Evolutionary conservation across 352 stramenopile species (phyloP).

Genomic region (Phytophthora europaea): DNA sequence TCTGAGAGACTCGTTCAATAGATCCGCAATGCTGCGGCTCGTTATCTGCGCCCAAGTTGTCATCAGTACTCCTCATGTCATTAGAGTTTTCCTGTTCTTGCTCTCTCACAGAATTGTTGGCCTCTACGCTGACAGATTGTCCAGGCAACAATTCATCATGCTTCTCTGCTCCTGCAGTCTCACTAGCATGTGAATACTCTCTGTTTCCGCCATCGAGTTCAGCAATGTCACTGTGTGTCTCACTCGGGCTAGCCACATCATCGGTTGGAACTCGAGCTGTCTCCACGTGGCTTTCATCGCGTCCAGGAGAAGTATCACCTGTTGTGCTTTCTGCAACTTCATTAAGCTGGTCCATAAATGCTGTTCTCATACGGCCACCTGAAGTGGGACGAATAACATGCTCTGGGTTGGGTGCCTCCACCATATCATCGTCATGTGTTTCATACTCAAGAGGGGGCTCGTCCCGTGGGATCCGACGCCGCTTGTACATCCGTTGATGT

Average conservation of each 20-base stretch:
- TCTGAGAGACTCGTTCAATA: slow-evolving; percentile 4
- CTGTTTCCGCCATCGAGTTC: slow-evolving; percentile 1
- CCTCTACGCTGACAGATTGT: background rate
- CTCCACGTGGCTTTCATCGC: slow-evolving; percentile 3
- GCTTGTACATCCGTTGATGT: slow-evolving; percentile 36
- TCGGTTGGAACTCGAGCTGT: slow-evolving; percentile 16
- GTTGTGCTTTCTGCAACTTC: slow-evolving; percentile 16
- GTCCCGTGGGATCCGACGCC: slow-evolving; percentile 29
- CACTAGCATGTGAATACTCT: background rate
- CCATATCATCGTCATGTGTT: slow-evolving; percentile 8
- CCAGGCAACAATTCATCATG: slow-evolving; percentile 2
- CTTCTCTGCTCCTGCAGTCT: slow-evolving; percentile 3
- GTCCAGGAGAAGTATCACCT: slow-evolving; percentile 6
- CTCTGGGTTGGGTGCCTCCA: slow-evolving; percentile 8
- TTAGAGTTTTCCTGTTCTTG: slow-evolving; percentile 11
- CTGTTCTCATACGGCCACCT: background rate
- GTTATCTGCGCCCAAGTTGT: background rate
- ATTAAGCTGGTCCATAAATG: slow-evolving; percentile 22
- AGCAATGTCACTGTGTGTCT: slow-evolving; percentile 9
- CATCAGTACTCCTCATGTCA: background rate
- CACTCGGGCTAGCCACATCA: slow-evolving; percentile 15
- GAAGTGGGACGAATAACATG: slow-evolving; percentile 10
- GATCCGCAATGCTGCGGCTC: slow-evolving; percentile 8
- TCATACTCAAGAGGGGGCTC: slow-evolving; percentile 16
- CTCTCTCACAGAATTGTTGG: slow-evolving; percentile 1